phyloP scores from a whole-genome alignment of 106 monocot species.

The Amphibolis antarctica region DNA sequence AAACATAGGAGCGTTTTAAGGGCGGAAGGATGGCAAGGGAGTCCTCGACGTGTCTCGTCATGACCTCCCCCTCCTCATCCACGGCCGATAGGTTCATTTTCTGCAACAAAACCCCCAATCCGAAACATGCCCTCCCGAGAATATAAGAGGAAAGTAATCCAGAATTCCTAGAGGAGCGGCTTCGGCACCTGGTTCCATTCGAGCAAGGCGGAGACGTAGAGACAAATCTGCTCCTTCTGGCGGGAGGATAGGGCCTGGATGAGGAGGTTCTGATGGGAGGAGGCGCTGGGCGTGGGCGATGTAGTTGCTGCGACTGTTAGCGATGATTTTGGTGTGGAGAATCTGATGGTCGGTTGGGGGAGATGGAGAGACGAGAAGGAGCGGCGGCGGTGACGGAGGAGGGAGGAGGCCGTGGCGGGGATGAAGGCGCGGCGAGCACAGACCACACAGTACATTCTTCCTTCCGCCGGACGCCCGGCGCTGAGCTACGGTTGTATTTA shows the following conservation, averaged over 20 bases:
- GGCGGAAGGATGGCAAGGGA: slow-evolving; percentile 68
- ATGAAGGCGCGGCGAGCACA: background rate
- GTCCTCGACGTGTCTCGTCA: slow-evolving; percentile 83
- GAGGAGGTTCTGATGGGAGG: background rate
- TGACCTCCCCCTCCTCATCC: slow-evolving; percentile 62
- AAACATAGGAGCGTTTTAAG: slow-evolving; percentile 34
- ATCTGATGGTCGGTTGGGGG: slow-evolving; percentile 1
- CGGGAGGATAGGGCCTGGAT: slow-evolving; percentile 33
- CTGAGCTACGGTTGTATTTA: too few relatives aligned
- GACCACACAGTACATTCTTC: too few relatives aligned
- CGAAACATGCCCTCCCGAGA: slow-evolving; percentile 2
- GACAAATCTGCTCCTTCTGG: slow-evolving; percentile 60
- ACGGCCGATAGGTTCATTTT: slow-evolving; percentile 89
- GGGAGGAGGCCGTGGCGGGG: slow-evolving; percentile 3
- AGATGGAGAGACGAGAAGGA: background rate
- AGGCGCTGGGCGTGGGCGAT: background rate
- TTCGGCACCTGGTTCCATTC: slow-evolving; percentile 80
- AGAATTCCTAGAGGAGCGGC: background rate
- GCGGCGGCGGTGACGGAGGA: background rate
- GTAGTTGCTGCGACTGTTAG: background rate
- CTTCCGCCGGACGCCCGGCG: too few relatives aligned
- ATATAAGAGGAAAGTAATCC: background rate
- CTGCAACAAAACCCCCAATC: slow-evolving; percentile 19
- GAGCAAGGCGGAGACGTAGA: slow-evolving; percentile 63
- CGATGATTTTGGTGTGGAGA: background rate